Conservation (phyloP, 305 asterid species). For the Rubia peregrina region DNA sequence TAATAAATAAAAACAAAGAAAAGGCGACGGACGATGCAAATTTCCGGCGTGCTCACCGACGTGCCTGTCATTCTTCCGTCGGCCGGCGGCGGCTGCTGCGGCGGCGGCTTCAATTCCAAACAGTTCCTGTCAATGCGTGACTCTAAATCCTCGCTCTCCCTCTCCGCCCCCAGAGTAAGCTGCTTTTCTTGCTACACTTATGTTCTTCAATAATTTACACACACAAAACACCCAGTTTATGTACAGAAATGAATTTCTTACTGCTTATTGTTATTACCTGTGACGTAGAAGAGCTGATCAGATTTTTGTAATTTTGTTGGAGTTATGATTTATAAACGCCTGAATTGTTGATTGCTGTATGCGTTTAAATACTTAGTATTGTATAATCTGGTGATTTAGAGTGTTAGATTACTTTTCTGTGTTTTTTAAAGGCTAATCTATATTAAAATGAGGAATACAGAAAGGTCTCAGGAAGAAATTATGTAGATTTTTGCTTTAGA, state of each 20-base stretch:
- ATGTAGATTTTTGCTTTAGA: not conserved
- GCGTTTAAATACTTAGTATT: not conserved
- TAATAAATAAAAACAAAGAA: no score
- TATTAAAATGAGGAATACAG: not conserved
- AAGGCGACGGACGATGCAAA: no score
- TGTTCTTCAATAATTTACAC: not conserved
- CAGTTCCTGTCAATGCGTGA: no score
- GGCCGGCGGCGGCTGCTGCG: no score
- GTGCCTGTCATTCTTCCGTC: no score
- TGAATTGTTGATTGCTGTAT: not conserved
- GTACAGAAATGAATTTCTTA: not conserved
- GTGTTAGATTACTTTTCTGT: not conserved
- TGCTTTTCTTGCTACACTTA: not conserved
- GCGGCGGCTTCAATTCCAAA: no score
- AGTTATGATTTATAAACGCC: not conserved
- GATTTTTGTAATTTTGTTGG: not conserved
- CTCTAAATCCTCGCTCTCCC: slow-evolving; percentile 31
- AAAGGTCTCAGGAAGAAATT: not conserved
- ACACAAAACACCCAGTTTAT: not conserved
- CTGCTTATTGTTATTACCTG: not conserved
- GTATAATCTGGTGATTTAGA: not conserved
- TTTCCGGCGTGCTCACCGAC: no score
- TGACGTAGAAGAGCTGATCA: not conserved
- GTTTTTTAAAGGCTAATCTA: not conserved
- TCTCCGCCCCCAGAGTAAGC: slow-evolving; percentile 42